A percentile compares a stretch with the other conserved stretches of the same genome.
Evolutionary conservation across 176 grass and related monocot genomes (phyloP).

Genomic region (Musa itinerans): DNA sequence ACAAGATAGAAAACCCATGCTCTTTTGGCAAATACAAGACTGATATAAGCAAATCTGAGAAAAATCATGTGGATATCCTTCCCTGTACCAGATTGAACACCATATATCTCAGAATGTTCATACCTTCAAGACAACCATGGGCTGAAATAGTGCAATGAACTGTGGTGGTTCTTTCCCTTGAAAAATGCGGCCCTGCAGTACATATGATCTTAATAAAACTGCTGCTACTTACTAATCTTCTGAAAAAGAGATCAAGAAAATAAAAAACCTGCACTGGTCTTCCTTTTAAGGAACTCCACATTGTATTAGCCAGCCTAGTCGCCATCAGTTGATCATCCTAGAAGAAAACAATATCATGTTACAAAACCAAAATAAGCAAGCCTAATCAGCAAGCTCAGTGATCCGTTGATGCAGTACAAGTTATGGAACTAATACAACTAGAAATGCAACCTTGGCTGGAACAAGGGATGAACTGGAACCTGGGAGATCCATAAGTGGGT

Average conservation of each 20-base stretch:
- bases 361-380: not conserved
- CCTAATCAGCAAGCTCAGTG: not conserved
- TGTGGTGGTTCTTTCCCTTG: constrained; percentile 94
- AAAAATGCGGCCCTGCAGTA: constrained; percentile 65
- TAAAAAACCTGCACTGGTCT: constrained; percentile 65
- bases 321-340: constrained; percentile 72
- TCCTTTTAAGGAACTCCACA: constrained; percentile 92
- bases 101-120: no score
- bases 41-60: no score
- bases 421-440: no score
- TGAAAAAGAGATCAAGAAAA: not conserved
- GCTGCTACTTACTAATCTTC: not conserved
- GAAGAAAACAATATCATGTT: constrained; percentile 9
- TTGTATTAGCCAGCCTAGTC: constrained; percentile 51
- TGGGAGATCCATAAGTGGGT: no score
- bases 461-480: not conserved
- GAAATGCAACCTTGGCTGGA: not conserved
- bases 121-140: no score
- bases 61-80: no score
- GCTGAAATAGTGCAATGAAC: constrained; percentile 89
- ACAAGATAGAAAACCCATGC: no score
- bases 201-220: constrained; percentile 14
- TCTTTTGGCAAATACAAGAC: no score
- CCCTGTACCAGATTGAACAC: no score
- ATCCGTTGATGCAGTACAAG: not conserved